phyloP scores from a whole-genome alignment of 208 protist genomes.

The Porcisia hertigi region DNA sequence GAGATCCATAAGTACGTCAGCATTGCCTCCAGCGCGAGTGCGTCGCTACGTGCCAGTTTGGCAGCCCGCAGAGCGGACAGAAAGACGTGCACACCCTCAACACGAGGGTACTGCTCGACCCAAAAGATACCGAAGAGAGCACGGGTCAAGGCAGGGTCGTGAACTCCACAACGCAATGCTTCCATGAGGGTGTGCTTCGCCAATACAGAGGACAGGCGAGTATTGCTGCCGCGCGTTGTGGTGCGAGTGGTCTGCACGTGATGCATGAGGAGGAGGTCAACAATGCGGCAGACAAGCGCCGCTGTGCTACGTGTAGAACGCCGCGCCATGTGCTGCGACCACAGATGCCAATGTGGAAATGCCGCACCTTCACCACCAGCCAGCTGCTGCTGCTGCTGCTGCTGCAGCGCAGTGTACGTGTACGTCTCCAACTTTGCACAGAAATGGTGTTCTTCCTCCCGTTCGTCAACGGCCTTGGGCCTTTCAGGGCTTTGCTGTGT shows the following conservation, averaged over 20 bases:
- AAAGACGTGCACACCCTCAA: slow-evolving; percentile 68
- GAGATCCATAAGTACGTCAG: slow-evolving; percentile 50
- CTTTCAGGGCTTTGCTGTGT: neutral
- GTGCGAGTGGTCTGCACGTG: neutral
- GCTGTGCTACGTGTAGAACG: slow-evolving; percentile 1
- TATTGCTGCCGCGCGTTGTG: neutral
- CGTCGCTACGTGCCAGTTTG: slow-evolving; percentile 29
- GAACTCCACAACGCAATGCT: slow-evolving; percentile 50
- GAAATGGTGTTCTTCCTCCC: slow-evolving; percentile 8
- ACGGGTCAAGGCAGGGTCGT: slow-evolving; percentile 32
- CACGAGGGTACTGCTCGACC: slow-evolving; percentile 42
- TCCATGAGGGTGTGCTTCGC: slow-evolving; percentile 61
- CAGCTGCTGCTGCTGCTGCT: neutral
- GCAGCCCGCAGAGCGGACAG: slow-evolving; percentile 67
- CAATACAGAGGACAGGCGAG: slow-evolving; percentile 21
- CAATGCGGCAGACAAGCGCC: slow-evolving; percentile 23
- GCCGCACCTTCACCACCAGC: neutral
- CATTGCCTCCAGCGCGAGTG: slow-evolving; percentile 47
- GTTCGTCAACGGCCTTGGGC: neutral
- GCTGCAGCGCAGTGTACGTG: slow-evolving; percentile 17
- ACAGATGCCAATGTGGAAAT: slow-evolving; percentile 7
- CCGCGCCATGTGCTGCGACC: neutral
- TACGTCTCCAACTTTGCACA: slow-evolving; percentile 5
- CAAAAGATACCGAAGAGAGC: slow-evolving; percentile 58
- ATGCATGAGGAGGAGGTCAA: slow-evolving; percentile 22